Conservation (phyloP, 192 early-diverging fungal genomes). For the Coemansia sp. region DNA sequence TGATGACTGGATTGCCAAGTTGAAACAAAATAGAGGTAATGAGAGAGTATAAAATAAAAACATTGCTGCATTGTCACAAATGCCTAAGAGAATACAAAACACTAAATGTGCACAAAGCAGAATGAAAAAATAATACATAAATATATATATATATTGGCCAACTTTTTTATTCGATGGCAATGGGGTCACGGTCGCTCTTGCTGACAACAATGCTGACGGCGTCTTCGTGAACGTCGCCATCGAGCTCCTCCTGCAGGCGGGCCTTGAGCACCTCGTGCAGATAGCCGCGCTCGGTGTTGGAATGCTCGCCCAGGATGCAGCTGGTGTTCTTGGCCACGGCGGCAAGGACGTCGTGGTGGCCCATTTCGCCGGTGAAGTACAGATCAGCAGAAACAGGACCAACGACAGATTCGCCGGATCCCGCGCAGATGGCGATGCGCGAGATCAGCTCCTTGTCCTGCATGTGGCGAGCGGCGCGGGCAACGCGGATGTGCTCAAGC, state of each 20-base stretch:
- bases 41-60: too few relatives aligned
- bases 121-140: conserved; percentile 4
- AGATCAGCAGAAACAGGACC: conserved; percentile 63
- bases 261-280: conserved; percentile 63
- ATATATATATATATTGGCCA: not conserved
- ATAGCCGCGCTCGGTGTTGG: conserved; percentile 90
- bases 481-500: conserved; percentile 71
- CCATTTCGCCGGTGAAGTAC: conserved; percentile 92
- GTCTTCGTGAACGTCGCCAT: conserved; percentile 38
- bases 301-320: conserved; percentile 86
- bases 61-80: not conserved
- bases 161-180: conserved; percentile 53
- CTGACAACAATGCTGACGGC: conserved; percentile 68
- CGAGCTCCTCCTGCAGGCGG: conserved; percentile 55
- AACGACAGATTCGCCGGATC: conserved; percentile 74
- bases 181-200: conserved; percentile 73
- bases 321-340: conserved; percentile 72
- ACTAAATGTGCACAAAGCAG: not conserved
- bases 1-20: too few relatives aligned
- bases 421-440: conserved; percentile 89
- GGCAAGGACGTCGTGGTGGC: conserved; percentile 90
- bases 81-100: conserved; percentile 2
- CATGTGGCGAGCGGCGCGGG: conserved; percentile 58
- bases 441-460: conserved; percentile 51
- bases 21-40: too few relatives aligned